Percentiles rank a stretch among this genome's conserved stretches.
phyloP scores from a whole-genome alignment of 495 filamentous ascomycete species.

The Letharia columbiana region DNA sequence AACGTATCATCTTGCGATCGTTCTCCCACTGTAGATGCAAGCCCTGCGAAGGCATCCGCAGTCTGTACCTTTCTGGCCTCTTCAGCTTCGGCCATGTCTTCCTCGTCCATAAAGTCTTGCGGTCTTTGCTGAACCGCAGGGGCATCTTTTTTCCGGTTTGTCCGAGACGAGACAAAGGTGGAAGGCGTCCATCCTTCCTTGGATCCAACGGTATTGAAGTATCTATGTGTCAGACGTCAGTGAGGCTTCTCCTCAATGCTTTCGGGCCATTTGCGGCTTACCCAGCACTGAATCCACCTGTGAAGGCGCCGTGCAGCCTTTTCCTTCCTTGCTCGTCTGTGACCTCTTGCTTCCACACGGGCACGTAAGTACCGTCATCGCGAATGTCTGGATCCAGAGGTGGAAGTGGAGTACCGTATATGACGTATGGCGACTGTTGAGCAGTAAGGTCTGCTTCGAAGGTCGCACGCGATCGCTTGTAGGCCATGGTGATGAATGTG shows the following conservation, averaged over 20 bases:
- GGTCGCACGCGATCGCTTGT: conserved; percentile 67
- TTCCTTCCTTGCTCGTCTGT: conserved; percentile 88
- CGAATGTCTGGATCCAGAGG: conserved; percentile 66
- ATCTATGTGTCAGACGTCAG: conserved; percentile 46
- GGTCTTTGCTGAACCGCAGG: conserved; percentile 50
- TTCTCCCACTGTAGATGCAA: conserved; percentile 61
- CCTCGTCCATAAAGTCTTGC: conserved; percentile 98
- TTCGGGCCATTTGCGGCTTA: conserved; percentile 37
- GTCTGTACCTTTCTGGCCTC: conserved; percentile 69
- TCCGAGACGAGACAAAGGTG: conserved; percentile 83
- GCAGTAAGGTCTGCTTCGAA: conserved; percentile 70
- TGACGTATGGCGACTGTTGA: conserved; percentile 67
- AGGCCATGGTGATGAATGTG: conserved; percentile 47
- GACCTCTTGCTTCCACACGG: conserved; percentile 95
- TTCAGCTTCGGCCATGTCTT: conserved; percentile 81
- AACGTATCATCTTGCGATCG: conserved; percentile 47
- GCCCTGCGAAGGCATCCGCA: conserved; percentile 58
- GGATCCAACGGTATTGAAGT: conserved; percentile 95
- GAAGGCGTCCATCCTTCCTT: conserved; percentile 97
- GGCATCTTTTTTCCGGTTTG: conserved; percentile 64
- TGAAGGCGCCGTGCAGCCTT: conserved; percentile 91
- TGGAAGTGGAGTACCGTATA: conserved; percentile 82
- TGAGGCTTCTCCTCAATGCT: conserved; percentile 24
- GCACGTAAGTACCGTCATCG: conserved; percentile 91
- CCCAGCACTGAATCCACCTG: conserved; percentile 94